A percentile compares a stretch with the other conserved stretches of the same genome.
Conservation (phyloP, 2,329 filamentous ascomycete species). For the Fusarium fracticaudum region DNA sequence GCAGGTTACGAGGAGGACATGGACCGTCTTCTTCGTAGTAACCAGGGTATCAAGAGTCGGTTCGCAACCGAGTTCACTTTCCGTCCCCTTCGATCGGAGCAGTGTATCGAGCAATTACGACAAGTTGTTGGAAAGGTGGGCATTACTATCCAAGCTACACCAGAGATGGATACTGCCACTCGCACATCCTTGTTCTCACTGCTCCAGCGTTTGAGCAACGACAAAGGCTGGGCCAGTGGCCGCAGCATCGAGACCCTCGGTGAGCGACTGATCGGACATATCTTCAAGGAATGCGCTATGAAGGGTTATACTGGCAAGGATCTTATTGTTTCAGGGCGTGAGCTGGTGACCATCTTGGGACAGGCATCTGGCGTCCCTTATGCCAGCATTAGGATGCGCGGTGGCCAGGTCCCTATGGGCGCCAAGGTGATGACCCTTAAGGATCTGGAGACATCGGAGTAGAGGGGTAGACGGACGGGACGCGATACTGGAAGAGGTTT, state of each 20-base stretch:
- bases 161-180: constrained; percentile 36
- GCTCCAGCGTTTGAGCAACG: constrained; percentile 54
- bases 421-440: constrained; percentile 47
- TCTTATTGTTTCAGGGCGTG: constrained; percentile 42
- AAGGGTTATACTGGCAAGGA: constrained; percentile 44
- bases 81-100: constrained; percentile 52
- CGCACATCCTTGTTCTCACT: constrained; percentile 43
- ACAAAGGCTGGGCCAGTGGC: constrained; percentile 68
- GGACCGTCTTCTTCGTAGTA: constrained; percentile 67
- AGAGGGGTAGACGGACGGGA: background rate
- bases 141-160: constrained; percentile 43
- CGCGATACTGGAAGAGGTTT: background rate
- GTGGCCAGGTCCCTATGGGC: constrained; percentile 43
- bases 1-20: constrained; percentile 75
- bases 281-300: constrained; percentile 49
- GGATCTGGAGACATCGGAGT: constrained; percentile 45
- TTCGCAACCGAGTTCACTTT: constrained; percentile 72
- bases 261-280: constrained; percentile 58
- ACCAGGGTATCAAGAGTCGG: constrained; percentile 69
- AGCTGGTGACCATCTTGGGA: constrained; percentile 44
- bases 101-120: constrained; percentile 59
- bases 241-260: constrained; percentile 67
- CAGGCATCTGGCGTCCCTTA: constrained; percentile 42
- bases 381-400: constrained; percentile 36
- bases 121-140: constrained; percentile 46